Evolutionary conservation across 2,329 filamentous ascomycete genomes (phyloP).

Genomic region (Colletotrichum liriopes): DNA sequence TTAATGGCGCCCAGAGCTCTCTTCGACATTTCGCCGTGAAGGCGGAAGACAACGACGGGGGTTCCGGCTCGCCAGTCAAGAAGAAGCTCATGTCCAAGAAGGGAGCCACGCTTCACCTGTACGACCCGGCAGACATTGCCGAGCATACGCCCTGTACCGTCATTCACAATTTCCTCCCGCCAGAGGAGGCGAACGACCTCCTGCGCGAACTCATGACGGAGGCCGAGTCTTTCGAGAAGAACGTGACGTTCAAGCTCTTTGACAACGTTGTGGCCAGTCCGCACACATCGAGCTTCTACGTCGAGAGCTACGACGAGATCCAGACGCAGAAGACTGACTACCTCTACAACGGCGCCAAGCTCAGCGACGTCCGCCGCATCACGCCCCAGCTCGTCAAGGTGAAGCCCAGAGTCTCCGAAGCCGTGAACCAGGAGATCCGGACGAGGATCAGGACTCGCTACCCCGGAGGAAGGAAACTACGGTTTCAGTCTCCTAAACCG

Average conservation of each 20-base stretch:
- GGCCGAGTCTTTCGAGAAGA: conserved; percentile 76
- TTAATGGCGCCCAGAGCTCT: conserved; percentile 74
- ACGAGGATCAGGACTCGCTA: conserved; percentile 79
- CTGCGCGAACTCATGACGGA: conserved; percentile 84
- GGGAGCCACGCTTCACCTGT: conserved; percentile 88
- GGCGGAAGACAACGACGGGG: conserved; percentile 21
- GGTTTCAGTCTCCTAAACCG: conserved; percentile 78
- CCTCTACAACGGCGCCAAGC: conserved; percentile 84
- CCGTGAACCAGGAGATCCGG: conserved; percentile 85
- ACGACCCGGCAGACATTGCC: conserved; percentile 84
- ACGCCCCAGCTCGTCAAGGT: conserved; percentile 82
- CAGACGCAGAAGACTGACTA: conserved; percentile 83
- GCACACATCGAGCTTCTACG: conserved; percentile 88
- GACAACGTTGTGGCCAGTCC: conserved; percentile 89
- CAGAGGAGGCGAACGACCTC: conserved; percentile 79
- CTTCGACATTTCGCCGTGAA: conserved; percentile 66
- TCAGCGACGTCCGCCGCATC: conserved; percentile 83
- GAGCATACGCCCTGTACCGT: conserved; percentile 91
- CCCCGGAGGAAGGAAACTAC: conserved; percentile 80
- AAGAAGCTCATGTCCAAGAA: conserved; percentile 77
- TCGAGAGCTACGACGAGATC: conserved; percentile 80
- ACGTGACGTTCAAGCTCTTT: conserved; percentile 85
- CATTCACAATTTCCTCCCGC: conserved; percentile 89
- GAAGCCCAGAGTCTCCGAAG: conserved; percentile 77
- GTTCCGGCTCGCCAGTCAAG: conserved; percentile 49